Evolutionary conservation across 345 rosid genomes (phyloP).

Genomic region (Salix purpurea): DNA sequence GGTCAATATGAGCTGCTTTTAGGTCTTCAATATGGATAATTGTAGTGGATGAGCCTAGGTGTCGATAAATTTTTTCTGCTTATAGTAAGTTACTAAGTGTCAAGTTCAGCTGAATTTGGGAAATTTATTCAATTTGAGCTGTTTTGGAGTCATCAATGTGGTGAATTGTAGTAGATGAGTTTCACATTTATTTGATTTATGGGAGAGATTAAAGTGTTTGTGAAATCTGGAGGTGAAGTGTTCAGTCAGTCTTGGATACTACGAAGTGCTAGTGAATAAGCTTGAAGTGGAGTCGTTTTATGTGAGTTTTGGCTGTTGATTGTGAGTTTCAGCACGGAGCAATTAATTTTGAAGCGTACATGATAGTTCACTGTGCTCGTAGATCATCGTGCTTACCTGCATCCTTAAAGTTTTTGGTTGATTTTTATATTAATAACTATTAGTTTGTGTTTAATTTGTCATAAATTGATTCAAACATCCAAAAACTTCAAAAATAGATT

Average conservation of each 20-base stretch:
- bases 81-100: background rate
- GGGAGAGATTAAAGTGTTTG: background rate
- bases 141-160: background rate
- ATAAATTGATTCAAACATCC: background rate
- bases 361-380: background rate
- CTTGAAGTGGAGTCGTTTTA: background rate
- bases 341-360: background rate
- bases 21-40: background rate
- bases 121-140: conserved; percentile 9
- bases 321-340: background rate
- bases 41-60: background rate
- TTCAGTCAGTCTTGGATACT: background rate
- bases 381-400: background rate
- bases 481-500: background rate
- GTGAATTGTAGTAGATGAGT: background rate
- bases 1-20: background rate
- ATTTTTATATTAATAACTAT: background rate
- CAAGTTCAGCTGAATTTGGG: background rate
- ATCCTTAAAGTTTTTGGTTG: background rate
- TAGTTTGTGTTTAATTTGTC: background rate
- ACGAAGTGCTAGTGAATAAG: background rate
- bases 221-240: background rate
- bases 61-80: background rate
- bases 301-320: background rate
- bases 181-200: background rate